These are phyloP conservation scores for Pythium pyrilobum DNA, from an alignment of 352 stramenopile genomes.

Conservation along the genomic window DNA sequence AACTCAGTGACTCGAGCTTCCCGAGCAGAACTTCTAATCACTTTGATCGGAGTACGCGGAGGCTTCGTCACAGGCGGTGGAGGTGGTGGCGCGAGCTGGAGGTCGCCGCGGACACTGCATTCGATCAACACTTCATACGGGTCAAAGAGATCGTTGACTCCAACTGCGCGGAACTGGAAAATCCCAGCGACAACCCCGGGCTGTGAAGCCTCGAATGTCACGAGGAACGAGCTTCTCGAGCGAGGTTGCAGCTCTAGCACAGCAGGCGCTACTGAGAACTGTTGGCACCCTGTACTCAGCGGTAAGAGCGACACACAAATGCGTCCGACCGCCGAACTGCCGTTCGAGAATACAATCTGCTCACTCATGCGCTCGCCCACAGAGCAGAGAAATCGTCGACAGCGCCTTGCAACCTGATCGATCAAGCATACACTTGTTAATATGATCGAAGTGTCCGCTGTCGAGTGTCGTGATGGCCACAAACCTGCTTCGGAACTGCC, in stretches of 20 bases:
- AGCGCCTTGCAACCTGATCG: constrained; percentile 54
- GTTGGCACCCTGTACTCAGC: constrained; percentile 79
- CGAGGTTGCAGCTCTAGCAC: constrained; percentile 66
- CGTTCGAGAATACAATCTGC: constrained; percentile 74
- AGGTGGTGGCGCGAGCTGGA: constrained; percentile 15
- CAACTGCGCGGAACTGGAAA: constrained; percentile 83
- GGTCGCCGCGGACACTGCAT: constrained; percentile 52
- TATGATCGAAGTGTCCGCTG: background rate
- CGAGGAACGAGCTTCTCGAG: constrained; percentile 53
- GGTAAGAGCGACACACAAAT: constrained; percentile 77
- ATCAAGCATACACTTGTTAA: background rate
- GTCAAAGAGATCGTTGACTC: constrained; percentile 48
- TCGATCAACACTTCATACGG: constrained; percentile 85
- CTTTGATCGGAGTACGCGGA: background rate
- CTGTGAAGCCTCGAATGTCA: constrained; percentile 59
- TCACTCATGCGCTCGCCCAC: constrained; percentile 70
- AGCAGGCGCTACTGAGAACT: constrained; percentile 72
- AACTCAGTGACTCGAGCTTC: constrained; percentile 38
- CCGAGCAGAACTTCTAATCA: background rate
- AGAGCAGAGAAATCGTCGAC: constrained; percentile 62
- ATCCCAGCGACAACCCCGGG: constrained; percentile 67
- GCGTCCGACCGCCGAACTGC: constrained; percentile 40
- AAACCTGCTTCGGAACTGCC: constrained; percentile 10
- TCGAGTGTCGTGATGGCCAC: background rate
- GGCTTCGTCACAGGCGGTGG: background rate